phyloP scores from a whole-genome alignment of 2,329 filamentous ascomycete species.

The Cylindrodendrum hubeiense region DNA sequence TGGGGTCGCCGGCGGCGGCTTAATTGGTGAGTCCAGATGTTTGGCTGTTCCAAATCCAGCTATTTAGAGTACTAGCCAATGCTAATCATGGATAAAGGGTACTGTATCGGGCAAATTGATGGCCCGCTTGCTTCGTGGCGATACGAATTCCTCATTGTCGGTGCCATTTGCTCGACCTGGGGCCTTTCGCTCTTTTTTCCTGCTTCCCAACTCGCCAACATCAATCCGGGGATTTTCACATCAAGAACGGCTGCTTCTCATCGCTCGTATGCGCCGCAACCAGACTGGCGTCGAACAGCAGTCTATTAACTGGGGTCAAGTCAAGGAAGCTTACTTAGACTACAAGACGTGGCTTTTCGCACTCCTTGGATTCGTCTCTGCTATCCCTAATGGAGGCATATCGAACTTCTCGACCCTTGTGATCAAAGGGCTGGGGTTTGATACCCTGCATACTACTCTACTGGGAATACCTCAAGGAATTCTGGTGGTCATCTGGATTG shows the following conservation, averaged over 20 bases:
- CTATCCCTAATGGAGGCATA: slow-evolving; percentile 70
- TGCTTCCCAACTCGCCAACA: slow-evolving; percentile 69
- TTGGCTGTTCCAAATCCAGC: not conserved
- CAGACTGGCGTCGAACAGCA: slow-evolving; percentile 72
- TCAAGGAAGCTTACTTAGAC: slow-evolving; percentile 67
- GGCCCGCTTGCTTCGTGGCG: slow-evolving; percentile 71
- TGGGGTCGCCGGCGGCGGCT: slow-evolving; percentile 69
- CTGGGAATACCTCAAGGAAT: slow-evolving; percentile 54
- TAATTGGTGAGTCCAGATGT: slow-evolving; percentile 51
- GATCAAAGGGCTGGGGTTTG: slow-evolving; percentile 69
- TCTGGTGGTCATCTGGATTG: slow-evolving; percentile 56
- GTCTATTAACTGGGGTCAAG: slow-evolving; percentile 65
- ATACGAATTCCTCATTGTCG: slow-evolving; percentile 77
- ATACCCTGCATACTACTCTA: slow-evolving; percentile 51
- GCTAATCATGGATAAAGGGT: slow-evolving; percentile 48
- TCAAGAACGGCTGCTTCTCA: slow-evolving; percentile 64
- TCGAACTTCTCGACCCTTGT: slow-evolving; percentile 72
- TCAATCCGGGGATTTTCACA: slow-evolving; percentile 64
- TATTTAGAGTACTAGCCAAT: not conserved
- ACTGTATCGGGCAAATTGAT: slow-evolving; percentile 70
- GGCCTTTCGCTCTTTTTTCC: slow-evolving; percentile 68
- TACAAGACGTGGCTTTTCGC: slow-evolving; percentile 72
- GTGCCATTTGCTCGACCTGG: slow-evolving; percentile 68
- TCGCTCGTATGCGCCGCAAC: slow-evolving; percentile 66
- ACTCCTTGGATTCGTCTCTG: slow-evolving; percentile 64